phyloP scores from a whole-genome alignment of 2,329 filamentous ascomycete genomes.

The Sphaerostilbella broomeana region DNA sequence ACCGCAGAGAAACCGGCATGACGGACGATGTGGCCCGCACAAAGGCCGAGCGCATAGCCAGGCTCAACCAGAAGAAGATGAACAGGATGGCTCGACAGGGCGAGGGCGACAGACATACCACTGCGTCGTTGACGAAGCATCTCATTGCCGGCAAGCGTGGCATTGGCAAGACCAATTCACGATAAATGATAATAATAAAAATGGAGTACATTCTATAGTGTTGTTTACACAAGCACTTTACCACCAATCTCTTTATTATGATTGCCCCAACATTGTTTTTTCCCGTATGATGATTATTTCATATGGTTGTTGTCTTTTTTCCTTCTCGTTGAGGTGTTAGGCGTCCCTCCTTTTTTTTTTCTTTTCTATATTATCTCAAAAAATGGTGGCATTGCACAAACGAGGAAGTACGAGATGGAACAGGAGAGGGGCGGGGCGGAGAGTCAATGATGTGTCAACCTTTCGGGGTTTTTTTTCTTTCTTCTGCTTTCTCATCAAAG shows the following conservation, averaged over 20 bases:
- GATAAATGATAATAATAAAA: slow-evolving; percentile 46
- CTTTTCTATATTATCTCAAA: no score
- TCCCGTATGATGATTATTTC: no score
- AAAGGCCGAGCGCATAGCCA: slow-evolving; percentile 81
- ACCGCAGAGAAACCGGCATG: slow-evolving; percentile 73
- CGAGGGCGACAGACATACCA: slow-evolving; percentile 88
- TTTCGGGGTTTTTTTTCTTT: no score
- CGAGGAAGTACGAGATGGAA: no score
- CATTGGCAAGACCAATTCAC: slow-evolving; percentile 78
- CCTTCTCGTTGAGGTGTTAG: no score
- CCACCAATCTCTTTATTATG: not conserved
- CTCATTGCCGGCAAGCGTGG: slow-evolving; percentile 89
- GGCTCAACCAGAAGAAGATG: slow-evolving; percentile 95
- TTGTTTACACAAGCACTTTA: no score
- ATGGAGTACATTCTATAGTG: no score
- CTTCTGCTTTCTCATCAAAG: no score
- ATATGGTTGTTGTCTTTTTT: not conserved
- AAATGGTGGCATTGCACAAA: no score
- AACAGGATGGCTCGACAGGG: slow-evolving; percentile 96
- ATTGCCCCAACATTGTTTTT: not conserved
- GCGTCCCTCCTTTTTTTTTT: no score
- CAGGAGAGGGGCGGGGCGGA: no score
- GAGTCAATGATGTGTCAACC: no score
- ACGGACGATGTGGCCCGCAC: slow-evolving; percentile 56
- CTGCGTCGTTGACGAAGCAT: slow-evolving; percentile 78